Conservation (phyloP, 2,329 filamentous ascomycete species). For the Coniochaeta sp. region DNA sequence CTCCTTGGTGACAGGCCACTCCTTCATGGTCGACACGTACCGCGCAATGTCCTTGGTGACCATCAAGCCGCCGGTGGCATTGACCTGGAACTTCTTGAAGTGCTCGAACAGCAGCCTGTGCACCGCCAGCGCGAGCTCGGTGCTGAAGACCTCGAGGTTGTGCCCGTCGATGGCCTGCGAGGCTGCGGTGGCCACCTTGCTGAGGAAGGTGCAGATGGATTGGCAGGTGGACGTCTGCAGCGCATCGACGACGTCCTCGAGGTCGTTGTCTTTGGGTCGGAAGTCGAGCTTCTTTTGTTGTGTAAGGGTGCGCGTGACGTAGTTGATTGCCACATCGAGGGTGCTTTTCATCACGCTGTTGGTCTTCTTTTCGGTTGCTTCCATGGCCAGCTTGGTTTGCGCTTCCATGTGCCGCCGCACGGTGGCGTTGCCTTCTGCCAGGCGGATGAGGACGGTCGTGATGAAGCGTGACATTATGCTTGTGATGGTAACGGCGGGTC, state of each 20-base stretch:
- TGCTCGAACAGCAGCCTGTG: conserved; percentile 79
- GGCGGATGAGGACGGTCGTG: conserved; percentile 78
- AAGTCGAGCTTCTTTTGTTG: conserved; percentile 86
- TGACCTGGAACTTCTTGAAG: conserved; percentile 90
- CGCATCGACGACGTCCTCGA: conserved; percentile 55
- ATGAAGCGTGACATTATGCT: conserved; percentile 93
- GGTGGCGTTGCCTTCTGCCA: conserved; percentile 84
- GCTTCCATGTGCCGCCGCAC: conserved; percentile 87
- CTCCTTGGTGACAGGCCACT: conserved; percentile 68
- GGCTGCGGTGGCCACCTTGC: conserved; percentile 54
- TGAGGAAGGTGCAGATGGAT: conserved; percentile 72
- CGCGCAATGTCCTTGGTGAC: conserved; percentile 93
- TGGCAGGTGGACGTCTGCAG: conserved; percentile 83
- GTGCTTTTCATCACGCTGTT: conserved; percentile 50
- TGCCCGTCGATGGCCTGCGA: conserved; percentile 68
- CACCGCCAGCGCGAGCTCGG: conserved; percentile 75
- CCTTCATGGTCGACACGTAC: conserved; percentile 78
- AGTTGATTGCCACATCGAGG: conserved; percentile 64
- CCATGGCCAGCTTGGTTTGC: conserved; percentile 63
- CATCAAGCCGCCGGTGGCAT: conserved; percentile 87
- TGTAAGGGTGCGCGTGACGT: conserved; percentile 63
- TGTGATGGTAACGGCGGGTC: conserved; percentile 78
- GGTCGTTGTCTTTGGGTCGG: conserved; percentile 72
- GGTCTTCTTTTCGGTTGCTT: conserved; percentile 79
- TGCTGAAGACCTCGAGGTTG: conserved; percentile 75